These are phyloP conservation scores for Nothophoma quercina DNA, from an alignment of 2,329 filamentous ascomycete species.

Conservation along the genomic window DNA sequence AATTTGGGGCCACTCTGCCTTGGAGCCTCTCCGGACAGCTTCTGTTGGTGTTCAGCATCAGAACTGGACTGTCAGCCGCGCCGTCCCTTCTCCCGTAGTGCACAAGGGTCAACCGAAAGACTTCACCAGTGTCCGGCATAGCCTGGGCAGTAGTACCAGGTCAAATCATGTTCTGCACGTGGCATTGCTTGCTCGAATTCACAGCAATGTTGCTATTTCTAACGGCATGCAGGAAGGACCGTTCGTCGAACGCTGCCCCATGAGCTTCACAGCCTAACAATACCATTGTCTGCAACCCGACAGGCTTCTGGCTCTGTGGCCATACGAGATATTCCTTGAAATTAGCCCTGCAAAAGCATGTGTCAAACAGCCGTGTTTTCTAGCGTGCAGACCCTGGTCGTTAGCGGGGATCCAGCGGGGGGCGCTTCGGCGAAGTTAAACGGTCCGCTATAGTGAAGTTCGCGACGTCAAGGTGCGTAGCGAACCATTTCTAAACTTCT, in stretches of 20 bases:
- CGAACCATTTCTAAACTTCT: constrained; percentile 3
- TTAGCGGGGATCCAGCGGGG: background rate
- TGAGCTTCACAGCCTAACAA: background rate
- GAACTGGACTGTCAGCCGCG: background rate
- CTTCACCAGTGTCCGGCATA: background rate
- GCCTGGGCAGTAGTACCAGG: background rate
- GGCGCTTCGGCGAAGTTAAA: constrained; percentile 11
- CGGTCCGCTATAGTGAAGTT: constrained; percentile 9
- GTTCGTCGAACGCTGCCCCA: background rate
- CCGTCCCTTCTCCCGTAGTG: constrained; percentile 1
- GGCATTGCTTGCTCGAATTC: background rate
- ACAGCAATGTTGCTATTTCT: background rate
- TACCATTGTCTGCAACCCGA: constrained; percentile 1
- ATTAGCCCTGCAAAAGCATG: background rate
- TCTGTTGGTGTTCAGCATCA: background rate
- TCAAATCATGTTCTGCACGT: background rate
- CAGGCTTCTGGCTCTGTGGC: background rate
- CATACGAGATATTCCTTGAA: background rate
- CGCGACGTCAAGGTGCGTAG: constrained; percentile 4
- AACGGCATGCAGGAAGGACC: background rate
- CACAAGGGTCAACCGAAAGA: background rate
- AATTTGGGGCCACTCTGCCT: background rate
- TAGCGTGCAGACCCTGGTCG: background rate
- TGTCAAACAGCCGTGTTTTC: constrained; percentile 1
- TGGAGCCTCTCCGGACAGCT: background rate